Percentiles rank a stretch among this genome's conserved stretches.
phyloP scores from a whole-genome alignment of 1,284 basidiomycete genomes.

The Cutaneotrichosporon mucoides region DNA sequence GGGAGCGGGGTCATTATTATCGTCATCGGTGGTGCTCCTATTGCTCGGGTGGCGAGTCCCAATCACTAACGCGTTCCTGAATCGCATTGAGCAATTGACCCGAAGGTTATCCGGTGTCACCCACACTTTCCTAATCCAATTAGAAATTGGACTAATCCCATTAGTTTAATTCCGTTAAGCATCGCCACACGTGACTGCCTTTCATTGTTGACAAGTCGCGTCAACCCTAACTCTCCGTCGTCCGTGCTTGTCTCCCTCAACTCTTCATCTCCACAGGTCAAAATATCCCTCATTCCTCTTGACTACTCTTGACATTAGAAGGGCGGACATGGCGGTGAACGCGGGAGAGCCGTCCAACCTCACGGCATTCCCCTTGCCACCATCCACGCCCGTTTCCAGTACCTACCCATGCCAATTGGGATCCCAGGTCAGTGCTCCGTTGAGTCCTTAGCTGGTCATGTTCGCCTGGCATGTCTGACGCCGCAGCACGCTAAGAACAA shows the following conservation, averaged over 20 bases:
- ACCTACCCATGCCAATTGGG: constrained; percentile 13
- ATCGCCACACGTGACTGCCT: constrained; percentile 2
- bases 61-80: too few relatives aligned
- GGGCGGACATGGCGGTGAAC: constrained; percentile 1
- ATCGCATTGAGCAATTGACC: too few relatives aligned
- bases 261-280: not conserved
- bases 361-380: constrained; percentile 8
- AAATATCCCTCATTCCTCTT: not conserved
- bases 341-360: constrained; percentile 2
- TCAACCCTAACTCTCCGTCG: not conserved
- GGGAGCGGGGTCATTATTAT: too few relatives aligned
- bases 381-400: constrained; percentile 1
- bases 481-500: constrained; percentile 31
- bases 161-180: not conserved
- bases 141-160: too few relatives aligned
- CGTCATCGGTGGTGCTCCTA: too few relatives aligned
- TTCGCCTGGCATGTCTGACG: too few relatives aligned
- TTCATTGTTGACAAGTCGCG: constrained; percentile 3
- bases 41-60: too few relatives aligned
- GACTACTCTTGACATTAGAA: not conserved
- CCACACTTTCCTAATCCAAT: too few relatives aligned
- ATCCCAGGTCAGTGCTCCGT: constrained; percentile 18
- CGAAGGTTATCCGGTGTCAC: too few relatives aligned
- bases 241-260: not conserved
- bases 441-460: too few relatives aligned